These are phyloP conservation scores for Aspergillus fijiensis DNA, from an alignment of 2,329 filamentous ascomycete species.

Conservation along the genomic window DNA sequence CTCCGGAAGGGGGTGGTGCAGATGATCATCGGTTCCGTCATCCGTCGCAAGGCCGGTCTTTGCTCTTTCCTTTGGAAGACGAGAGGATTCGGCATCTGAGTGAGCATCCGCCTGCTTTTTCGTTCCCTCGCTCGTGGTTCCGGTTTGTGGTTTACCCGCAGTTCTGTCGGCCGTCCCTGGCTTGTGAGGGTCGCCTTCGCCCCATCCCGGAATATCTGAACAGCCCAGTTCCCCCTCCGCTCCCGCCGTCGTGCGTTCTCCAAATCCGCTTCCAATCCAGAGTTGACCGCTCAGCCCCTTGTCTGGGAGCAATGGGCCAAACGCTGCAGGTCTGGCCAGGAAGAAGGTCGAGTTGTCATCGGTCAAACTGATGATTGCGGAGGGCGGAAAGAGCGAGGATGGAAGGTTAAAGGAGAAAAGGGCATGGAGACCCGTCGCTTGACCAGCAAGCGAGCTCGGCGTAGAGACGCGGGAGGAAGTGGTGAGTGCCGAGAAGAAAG, in stretches of 20 bases:
- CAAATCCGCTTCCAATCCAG: slow-evolving; percentile 91
- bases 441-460: slow-evolving; percentile 38
- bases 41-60: slow-evolving; percentile 42
- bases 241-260: slow-evolving; percentile 59
- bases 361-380: slow-evolving; percentile 91
- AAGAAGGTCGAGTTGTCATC: slow-evolving; percentile 99
- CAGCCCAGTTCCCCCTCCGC: slow-evolving; percentile 87
- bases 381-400: slow-evolving; percentile 88
- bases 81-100: slow-evolving; percentile 22
- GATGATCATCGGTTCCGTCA: slow-evolving; percentile 83
- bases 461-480: slow-evolving; percentile 39
- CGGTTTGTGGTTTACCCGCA: not conserved
- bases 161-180: slow-evolving; percentile 17
- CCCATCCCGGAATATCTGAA: slow-evolving; percentile 90
- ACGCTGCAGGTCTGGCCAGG: slow-evolving; percentile 86
- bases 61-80: slow-evolving; percentile 17
- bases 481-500: slow-evolving; percentile 47
- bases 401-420: slow-evolving; percentile 72
- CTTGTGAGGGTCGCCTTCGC: slow-evolving; percentile 53
- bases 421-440: slow-evolving; percentile 52
- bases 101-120: slow-evolving; percentile 22
- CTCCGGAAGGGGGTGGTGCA: slow-evolving; percentile 60
- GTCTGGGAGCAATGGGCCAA: slow-evolving; percentile 74
- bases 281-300: slow-evolving; percentile 82
- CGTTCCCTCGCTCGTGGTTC: not conserved